Evolutionary conservation across 345 rosid species (phyloP), one percentile per base, ranked within the genome.

Genomic region (Xanthoceras sorbifolium): DNA sequence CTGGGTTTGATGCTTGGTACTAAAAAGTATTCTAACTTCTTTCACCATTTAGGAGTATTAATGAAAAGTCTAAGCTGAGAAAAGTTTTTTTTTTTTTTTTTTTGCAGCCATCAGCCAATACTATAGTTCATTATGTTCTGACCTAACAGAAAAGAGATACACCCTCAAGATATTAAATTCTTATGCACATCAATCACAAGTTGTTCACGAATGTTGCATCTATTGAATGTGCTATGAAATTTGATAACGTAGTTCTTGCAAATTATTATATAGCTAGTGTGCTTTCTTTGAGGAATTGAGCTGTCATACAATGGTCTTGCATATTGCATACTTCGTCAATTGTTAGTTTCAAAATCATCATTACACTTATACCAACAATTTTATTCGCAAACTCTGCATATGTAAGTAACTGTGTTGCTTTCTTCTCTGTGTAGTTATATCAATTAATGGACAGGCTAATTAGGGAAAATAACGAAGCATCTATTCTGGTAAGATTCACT

Each of bases 371-470:
- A 5, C 28, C 69, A 9, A 20, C 67, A 67, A 38, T 64, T 69
- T n/a, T 11, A 52, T 23, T 48, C 20, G 0, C 32, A 25, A 32
- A 31, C 42, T 38, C 11, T 54, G 55, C 73, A 38, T 46, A 64
- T 46, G 67, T 69, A 66, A 64, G 67, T 69, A 66, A 64, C 70
- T 66, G 9, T 64, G 23, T 57, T 64, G 10, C 38, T 72, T n/a
- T 65, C 72, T 80, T 75, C 46, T 71, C 75, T 80, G 25, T 86
- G 78, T 91, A 95, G 98, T 83, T 95, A 76, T 76, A 84, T 73
- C 94, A 90, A 84, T 67, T 93, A 76, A 80, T 95, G 87, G 97
- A 92, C 75, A 82, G 75, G 78, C 60, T 95, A 69, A 81, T 89
- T 55, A 89, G 92, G 88, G 87, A 95, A 76, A 83, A 60, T 36